Percentiles rank a stretch among this genome's conserved stretches.
Evolutionary conservation across 169 alveolate genomes (phyloP).

Genomic region (Plasmodium coatneyi): DNA sequence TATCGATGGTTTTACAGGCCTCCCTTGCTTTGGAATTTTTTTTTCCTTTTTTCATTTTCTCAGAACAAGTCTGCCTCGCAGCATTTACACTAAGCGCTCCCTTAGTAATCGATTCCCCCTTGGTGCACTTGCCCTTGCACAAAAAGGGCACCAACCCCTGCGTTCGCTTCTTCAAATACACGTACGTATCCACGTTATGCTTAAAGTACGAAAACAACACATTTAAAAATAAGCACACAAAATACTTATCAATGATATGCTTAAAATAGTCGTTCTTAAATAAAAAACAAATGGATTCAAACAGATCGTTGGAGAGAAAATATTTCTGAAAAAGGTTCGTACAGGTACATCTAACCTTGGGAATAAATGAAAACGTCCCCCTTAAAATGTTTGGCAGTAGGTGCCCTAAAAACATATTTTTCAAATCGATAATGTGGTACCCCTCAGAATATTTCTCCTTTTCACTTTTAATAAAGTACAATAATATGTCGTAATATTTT

Average conservation of each 20-base stretch:
- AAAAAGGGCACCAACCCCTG: constrained; percentile 27
- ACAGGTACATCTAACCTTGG: constrained; percentile 30
- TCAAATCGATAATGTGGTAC: constrained; percentile 10
- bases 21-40: background rate
- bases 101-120: background rate
- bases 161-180: constrained; percentile 9
- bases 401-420: background rate
- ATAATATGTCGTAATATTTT: constrained; percentile 67
- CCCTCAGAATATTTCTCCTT: background rate
- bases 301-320: constrained; percentile 30
- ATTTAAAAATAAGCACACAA: constrained; percentile 22
- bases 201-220: constrained; percentile 62
- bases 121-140: background rate
- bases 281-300: constrained; percentile 36
- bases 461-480: constrained; percentile 42
- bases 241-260: constrained; percentile 62
- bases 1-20: background rate
- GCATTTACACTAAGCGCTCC: background rate
- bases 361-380: constrained; percentile 67
- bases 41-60: background rate
- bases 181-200: constrained; percentile 38
- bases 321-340: constrained; percentile 45
- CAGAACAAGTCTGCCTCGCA: background rate
- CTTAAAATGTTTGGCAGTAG: constrained; percentile 71
- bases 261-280: constrained; percentile 51